Evolutionary conservation across 73 alveolate species (phyloP), one percentile per base, ranked within the genome.

Genomic region (Blepharisma japonicum): DNA sequence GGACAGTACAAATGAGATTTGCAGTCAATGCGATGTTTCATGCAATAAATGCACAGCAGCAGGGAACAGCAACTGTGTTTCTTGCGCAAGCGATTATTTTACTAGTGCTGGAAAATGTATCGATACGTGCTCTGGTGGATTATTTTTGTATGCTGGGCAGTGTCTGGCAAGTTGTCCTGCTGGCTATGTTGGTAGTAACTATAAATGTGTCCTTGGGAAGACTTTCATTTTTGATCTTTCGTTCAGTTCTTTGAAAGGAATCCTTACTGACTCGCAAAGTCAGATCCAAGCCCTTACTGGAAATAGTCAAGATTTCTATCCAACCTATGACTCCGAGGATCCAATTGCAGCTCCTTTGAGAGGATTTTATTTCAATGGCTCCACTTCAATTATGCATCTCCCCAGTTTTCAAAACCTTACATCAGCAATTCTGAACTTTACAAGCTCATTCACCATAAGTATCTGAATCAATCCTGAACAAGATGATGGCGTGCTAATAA

Each of bases 361-460:
- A 2, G 74, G 74, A 48, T 61, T 14, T 61, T 61, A 61, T 61
- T 61, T 18, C 23, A 5, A 61, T 25, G 74, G 74, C 18, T 61
- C 42, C 42, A 32, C 42, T 32, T 32, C 42, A 32, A 3, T 32
- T 32, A 32, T 32, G 42, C 42, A 32, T 32, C 42, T 32, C 42
- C 42, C 42, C 42, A 32, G 0, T 32, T 32, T 32, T 32, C 0
- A 0, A 32, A 32, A 32, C 3, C 42, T 32, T 32, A 32, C 42
- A 1, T 32, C 42, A 32, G 3, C 42, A 32, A 3, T 32, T 32
- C 3, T 32, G 42, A 32, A 32, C 3, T 32, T 32, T 32, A 32
- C 42, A 32, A 32, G 42, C 3, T 32, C 42, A 32, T 32, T 32
- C 42, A 32, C 42, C 42, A 32, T 32, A 32, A 32, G 42, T 32